Evolutionary conservation across 73 alveolate species (phyloP).

Genomic region (Uronychia setigera): DNA sequence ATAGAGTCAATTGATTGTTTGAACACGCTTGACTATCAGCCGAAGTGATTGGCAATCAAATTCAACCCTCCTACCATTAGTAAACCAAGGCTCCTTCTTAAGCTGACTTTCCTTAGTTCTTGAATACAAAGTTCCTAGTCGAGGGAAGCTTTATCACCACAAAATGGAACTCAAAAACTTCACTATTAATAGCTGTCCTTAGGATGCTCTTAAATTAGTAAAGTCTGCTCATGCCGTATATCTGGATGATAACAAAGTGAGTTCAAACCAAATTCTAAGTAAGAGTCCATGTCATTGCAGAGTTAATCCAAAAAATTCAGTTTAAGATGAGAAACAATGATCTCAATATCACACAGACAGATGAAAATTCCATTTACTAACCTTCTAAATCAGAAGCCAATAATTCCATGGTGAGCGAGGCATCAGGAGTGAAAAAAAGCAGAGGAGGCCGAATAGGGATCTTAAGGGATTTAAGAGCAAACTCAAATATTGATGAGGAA

Average conservation of each 20-base stretch:
- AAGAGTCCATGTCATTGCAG: neutral
- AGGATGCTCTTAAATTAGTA: neutral
- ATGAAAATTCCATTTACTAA: neutral
- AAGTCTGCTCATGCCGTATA: neutral
- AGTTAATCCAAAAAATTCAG: neutral
- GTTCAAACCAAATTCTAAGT: neutral
- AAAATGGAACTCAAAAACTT: constrained; percentile 79
- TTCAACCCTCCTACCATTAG: constrained; percentile 90
- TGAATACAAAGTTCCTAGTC: constrained; percentile 92
- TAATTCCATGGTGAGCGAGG: neutral
- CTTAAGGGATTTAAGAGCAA: neutral
- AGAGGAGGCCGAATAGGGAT: neutral
- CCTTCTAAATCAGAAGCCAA: neutral
- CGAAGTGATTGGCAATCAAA: constrained; percentile 92
- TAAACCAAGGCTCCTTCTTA: neutral
- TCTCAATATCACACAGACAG: neutral
- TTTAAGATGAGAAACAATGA: neutral
- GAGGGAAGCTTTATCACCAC: constrained; percentile 97
- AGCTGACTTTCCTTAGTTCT: constrained; percentile 58
- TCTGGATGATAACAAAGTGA: neutral
- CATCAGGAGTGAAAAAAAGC: neutral
- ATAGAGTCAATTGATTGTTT: constrained; percentile 3
- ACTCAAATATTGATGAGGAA: neutral
- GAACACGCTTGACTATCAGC: constrained; percentile 50
- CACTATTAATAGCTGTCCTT: neutral